These are phyloP conservation scores for Aspergillus fischeri DNA, from an alignment of 2,329 filamentous ascomycete species.

Conservation along the genomic window DNA sequence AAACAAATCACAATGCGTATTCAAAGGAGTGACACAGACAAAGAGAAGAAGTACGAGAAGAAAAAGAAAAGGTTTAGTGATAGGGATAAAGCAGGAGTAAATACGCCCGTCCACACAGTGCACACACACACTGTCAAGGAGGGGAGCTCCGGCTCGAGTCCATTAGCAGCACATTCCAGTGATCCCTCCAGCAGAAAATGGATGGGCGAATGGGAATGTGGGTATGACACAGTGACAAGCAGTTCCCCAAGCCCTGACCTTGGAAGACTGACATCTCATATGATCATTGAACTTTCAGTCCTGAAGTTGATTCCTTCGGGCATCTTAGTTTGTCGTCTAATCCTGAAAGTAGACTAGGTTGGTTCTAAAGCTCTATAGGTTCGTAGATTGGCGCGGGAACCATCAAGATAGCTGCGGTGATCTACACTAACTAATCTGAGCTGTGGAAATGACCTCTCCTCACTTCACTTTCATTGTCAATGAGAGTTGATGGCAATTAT, in stretches of 20 bases:
- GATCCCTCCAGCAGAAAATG: background rate
- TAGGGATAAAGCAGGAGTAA: slow-evolving; percentile 5
- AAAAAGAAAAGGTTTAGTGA: slow-evolving; percentile 1
- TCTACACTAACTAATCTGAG: background rate
- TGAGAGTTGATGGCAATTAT: background rate
- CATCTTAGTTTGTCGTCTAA: background rate
- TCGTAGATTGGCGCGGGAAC: background rate
- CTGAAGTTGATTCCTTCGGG: background rate
- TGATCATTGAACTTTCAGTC: background rate
- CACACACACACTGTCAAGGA: slow-evolving; percentile 5
- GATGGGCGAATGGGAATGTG: background rate
- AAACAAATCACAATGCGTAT: slow-evolving; percentile 1
- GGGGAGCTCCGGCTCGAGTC: background rate
- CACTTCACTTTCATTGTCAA: background rate
- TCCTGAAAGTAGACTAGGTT: background rate
- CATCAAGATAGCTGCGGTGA: background rate
- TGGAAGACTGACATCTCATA: background rate
- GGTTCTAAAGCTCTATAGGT: background rate
- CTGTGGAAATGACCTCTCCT: background rate
- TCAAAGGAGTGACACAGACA: slow-evolving; percentile 13
- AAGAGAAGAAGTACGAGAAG: slow-evolving; percentile 1
- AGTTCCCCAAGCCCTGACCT: background rate
- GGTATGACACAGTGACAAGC: background rate
- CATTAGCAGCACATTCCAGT: background rate
- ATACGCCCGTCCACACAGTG: background rate